Evolutionary conservation across 2,329 filamentous ascomycete genomes (phyloP), one percentile per base, ranked within the genome.

Genomic region (Scortechinia acanthostroma): DNA sequence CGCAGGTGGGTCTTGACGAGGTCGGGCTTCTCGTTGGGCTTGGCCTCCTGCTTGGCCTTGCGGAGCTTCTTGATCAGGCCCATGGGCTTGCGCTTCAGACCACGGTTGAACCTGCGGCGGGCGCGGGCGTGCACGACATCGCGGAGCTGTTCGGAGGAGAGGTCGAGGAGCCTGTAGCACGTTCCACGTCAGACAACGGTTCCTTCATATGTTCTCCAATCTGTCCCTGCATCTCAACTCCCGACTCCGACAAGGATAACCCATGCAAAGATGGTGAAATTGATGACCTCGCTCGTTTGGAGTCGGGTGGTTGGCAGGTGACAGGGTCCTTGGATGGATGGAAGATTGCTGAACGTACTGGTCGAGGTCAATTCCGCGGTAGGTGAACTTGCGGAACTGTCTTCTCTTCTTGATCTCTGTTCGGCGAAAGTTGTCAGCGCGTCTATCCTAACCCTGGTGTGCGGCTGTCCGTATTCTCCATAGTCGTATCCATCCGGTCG

Each of bases 11-110:
- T 98, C 87, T 96, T 96, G 80, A 97, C 91, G 65, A 93, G 81
- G 68, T 95, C 91, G 69, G 91, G 91, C 88, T 97, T 96, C 90
- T 97, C 91, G 77, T 98, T 98, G 69, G 93, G 93, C 79, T 88
- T 89, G 62, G 91, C 91, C 78, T 95, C 90, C 76, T 95, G 89
- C 86, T 96, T 96, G 60, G 93, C 86, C 83, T 96, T 97, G 73
- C 93, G 91, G 65, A 98, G 89, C 86, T 98, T 98, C 89, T 97
- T 97, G 85, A 98, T 97, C 66, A 98, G 80, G 63, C 93, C 93
- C 93, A 98, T 97, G 64, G 93, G 93, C 82, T 95, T 95, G 80
- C 93, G 91, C 88, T 97, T 98, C 65, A 98, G 86, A 65, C 93
- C 93, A 60, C 93, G 91, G 87, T 97, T 97, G 87, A 98, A 97